Conservation (phyloP, 176 grass and related monocot genomes). For the Typha latifolia region DNA sequence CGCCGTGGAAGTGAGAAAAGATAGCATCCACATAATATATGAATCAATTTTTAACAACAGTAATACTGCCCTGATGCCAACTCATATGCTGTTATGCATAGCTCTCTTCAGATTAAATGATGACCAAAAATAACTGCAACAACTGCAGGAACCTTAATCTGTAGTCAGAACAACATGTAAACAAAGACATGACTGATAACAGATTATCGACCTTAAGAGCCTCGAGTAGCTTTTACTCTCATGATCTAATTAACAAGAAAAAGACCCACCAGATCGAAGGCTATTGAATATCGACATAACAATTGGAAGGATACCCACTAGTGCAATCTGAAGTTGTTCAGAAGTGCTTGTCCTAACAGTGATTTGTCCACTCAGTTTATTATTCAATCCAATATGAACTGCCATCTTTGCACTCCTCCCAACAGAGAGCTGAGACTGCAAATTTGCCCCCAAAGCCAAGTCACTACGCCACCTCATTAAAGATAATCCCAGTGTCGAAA, state of each 20-base stretch:
- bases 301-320: slow-evolving; percentile 65
- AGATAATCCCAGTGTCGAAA: slow-evolving; percentile 68
- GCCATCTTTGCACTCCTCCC: slow-evolving; percentile 75
- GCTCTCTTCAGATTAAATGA: no score
- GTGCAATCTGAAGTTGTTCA: slow-evolving; percentile 72
- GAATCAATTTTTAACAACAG: no score
- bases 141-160: no score
- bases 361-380: slow-evolving; percentile 77
- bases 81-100: no score
- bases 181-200: no score
- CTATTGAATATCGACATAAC: slow-evolving; percentile 43
- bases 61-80: no score
- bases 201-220: no score
- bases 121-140: no score
- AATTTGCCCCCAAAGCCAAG: slow-evolving; percentile 69
- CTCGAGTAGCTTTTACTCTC: no score
- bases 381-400: slow-evolving; percentile 62
- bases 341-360: slow-evolving; percentile 79
- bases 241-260: neutral
- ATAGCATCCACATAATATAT: no score
- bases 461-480: slow-evolving; percentile 70
- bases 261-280: slow-evolving; percentile 35
- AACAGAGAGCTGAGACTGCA: slow-evolving; percentile 71
- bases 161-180: no score
- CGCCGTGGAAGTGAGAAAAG: no score